These are phyloP conservation scores for Trichoderma sp. DNA, from an alignment of 2,329 filamentous ascomycete species.

Conservation along the genomic window DNA sequence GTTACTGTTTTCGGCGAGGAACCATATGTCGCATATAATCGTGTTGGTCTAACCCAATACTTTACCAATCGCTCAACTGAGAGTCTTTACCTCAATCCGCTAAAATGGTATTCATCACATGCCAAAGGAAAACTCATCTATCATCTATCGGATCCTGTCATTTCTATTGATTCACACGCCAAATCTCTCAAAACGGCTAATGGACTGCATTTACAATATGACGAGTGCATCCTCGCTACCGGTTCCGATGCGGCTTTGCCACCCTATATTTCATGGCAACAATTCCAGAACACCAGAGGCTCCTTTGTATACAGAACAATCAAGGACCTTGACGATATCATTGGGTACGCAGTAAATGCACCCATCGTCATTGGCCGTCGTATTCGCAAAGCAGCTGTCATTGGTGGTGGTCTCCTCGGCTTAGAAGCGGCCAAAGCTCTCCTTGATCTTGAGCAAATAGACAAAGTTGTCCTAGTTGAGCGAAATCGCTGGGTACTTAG, in stretches of 20 bases:
- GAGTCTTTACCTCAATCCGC: conserved; percentile 81
- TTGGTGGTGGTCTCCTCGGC: conserved; percentile 80
- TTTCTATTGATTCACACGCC: conserved; percentile 55
- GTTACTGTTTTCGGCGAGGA: conserved; percentile 87
- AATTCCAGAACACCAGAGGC: conserved; percentile 71
- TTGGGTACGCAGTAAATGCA: conserved; percentile 64
- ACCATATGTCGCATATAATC: conserved; percentile 82
- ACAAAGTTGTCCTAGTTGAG: conserved; percentile 73
- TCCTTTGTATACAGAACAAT: conserved; percentile 90
- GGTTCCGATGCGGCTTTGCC: conserved; percentile 80
- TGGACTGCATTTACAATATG: conserved; percentile 69
- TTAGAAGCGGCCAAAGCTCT: conserved; percentile 39
- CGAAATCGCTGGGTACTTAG: conserved; percentile 79
- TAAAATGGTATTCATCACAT: conserved; percentile 61
- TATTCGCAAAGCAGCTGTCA: conserved; percentile 51
- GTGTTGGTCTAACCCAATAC: conserved; percentile 83
- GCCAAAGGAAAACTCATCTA: not conserved
- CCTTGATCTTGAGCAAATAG: conserved; percentile 4
- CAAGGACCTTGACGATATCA: conserved; percentile 73
- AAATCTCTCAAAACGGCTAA: conserved; percentile 69
- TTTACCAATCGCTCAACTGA: conserved; percentile 83
- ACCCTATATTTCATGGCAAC: conserved; percentile 53
- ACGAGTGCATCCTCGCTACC: conserved; percentile 78
- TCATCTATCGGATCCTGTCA: conserved; percentile 37
- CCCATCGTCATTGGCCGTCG: conserved; percentile 60